These are phyloP conservation scores for Tolypocladium tundrense DNA, from an alignment of 2,329 filamentous ascomycete genomes.

Conservation along the genomic window DNA sequence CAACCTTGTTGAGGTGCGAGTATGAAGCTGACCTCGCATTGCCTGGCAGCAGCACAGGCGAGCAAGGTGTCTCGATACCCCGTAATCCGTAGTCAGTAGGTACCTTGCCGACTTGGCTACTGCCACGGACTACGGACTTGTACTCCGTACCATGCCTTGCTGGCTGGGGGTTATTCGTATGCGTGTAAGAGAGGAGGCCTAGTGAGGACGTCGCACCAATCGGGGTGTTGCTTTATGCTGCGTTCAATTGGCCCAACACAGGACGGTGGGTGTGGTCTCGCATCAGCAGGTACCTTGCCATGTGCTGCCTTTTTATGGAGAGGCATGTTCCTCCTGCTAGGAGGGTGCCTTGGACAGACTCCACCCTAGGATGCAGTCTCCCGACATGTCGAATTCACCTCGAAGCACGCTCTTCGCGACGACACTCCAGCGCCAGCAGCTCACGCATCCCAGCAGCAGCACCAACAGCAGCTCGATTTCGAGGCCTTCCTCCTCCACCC, in stretches of 20 bases:
- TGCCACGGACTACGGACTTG: too few species aligned
- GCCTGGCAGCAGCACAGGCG: too few species aligned
- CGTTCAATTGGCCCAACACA: not conserved
- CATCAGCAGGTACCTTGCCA: slow-evolving; percentile 6
- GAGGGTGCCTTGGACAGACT: not conserved
- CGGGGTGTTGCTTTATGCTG: not conserved
- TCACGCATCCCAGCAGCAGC: not conserved
- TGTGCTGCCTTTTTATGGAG: not conserved
- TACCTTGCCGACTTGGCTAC: too few species aligned
- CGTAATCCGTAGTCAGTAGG: too few species aligned
- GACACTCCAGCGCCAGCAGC: not conserved
- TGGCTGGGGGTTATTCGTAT: not conserved
- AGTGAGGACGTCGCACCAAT: slow-evolving; percentile 3
- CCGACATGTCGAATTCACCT: not conserved
- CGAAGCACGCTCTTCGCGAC: not conserved
- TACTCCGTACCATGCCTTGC: not conserved
- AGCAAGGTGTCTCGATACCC: too few species aligned
- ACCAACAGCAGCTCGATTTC: not conserved
- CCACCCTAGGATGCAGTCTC: not conserved
- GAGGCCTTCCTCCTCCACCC: not conserved
- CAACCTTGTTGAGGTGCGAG: not conserved
- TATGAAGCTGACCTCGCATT: too few species aligned
- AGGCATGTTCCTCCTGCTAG: not conserved
- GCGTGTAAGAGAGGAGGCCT: not conserved
- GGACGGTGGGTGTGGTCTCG: not conserved